Evolutionary conservation across 1,284 basidiomycete genomes (phyloP), one percentile per base, ranked within the genome.

Genomic region (Afroboletus lepidellus): DNA sequence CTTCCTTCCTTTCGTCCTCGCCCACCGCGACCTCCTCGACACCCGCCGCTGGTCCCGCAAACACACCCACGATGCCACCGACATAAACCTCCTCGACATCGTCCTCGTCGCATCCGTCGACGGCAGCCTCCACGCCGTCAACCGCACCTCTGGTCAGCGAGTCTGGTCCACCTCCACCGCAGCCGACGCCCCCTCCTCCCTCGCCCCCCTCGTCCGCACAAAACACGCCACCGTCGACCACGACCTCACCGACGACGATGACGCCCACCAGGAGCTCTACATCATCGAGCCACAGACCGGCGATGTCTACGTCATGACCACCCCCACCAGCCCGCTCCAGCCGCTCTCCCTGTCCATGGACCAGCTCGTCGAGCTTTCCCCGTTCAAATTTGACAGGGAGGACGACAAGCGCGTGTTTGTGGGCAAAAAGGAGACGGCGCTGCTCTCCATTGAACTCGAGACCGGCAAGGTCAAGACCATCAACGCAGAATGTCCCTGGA

Each of bases 251-350:
- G 75, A 75, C 56, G 81, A 83, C 48, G 82, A 84, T 56, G 73
- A 77, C 41, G 69, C 74, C 0, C 72, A 76, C 34, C 80, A 83
- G 51, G 92, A 94, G 64, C 78, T 89, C 45, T 96, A 94, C 72
- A 84, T 95, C 53, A 90, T 96, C 48, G 94, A 96, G 66, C 94
- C 93, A 0, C 89, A 93, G 72, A 84, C 87, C 1, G 94, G 93
- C 8, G 87, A 92, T 63, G 91, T 96, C 61, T 96, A 92, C 70
- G 80, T 94, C 48, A 81, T 91, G 69, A 73, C 83, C 4, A 79
- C 81, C 0, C 79, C 83, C 0, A 76, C 77, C 16, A 79, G 79
- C 41, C 80, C 88, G 1, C 75, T 90, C 42, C 86, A 93, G 62
- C 88, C 89, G 38, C 84, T 96, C 52, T 90, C 92, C 0, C 82